Conservation (phyloP, 2,329 filamentous ascomycete species). For the Bipolaris sorokiniana region DNA sequence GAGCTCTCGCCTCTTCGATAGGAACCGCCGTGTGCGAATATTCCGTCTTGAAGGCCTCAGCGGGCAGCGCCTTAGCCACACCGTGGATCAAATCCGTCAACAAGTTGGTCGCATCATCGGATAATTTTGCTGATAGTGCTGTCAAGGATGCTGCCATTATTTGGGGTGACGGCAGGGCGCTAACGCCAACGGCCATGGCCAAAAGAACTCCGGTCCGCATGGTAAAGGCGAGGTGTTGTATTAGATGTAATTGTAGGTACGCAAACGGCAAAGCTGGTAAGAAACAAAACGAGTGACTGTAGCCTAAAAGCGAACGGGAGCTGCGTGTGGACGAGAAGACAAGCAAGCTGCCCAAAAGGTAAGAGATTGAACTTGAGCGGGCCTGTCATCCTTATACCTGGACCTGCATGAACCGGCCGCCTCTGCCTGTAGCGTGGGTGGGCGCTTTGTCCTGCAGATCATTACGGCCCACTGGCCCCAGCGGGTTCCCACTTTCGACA, state of each 20-base stretch:
- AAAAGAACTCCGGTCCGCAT: conserved; percentile 25
- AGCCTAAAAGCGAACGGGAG: conserved; percentile 8
- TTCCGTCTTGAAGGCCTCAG: conserved; percentile 14
- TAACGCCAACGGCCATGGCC: conserved; percentile 19
- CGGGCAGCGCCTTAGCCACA: conserved; percentile 15
- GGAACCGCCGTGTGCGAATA: conserved; percentile 13
- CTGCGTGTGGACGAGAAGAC: conserved; percentile 1
- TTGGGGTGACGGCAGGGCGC: conserved; percentile 21
- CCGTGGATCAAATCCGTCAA: not conserved
- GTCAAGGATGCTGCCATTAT: not conserved
- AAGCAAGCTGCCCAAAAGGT: conserved; percentile 14
- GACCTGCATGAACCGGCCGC: conserved; percentile 9
- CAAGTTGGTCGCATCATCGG: not conserved
- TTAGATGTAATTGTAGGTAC: conserved; percentile 6
- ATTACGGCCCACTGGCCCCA: conserved; percentile 3
- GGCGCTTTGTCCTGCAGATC: conserved; percentile 14
- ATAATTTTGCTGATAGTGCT: too few species aligned
- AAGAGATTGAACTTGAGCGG: not conserved
- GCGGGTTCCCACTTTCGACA: conserved; percentile 14
- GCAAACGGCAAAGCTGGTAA: not conserved
- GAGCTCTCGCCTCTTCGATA: conserved; percentile 15
- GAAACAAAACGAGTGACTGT: conserved; percentile 18
- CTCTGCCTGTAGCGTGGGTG: not conserved
- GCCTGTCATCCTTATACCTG: conserved; percentile 20
- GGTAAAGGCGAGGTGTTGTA: conserved; percentile 22